Percentiles rank a stretch among this genome's conserved stretches.
Conservation (phyloP, 257 asterid species). For the Nicotiana paniculata region DNA sequence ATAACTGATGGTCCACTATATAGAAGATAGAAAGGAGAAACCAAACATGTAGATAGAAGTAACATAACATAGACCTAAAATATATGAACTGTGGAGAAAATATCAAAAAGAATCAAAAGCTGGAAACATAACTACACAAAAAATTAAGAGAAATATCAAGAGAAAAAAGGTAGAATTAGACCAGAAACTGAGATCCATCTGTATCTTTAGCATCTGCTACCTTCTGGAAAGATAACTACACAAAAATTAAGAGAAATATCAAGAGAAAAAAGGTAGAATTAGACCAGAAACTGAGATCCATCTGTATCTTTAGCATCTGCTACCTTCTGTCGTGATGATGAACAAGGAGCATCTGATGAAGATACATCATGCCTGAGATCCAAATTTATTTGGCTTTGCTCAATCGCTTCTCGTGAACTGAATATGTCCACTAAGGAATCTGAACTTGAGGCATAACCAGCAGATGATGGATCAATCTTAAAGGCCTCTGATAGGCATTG, state of each 20-base stretch:
- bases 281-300: constrained; percentile 26
- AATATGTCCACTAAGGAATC: constrained; percentile 63
- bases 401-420: constrained; percentile 25
- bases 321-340: constrained; percentile 28
- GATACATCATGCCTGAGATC: constrained; percentile 14
- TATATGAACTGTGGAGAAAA: background rate
- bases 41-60: background rate
- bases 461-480: constrained; percentile 52
- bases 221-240: background rate
- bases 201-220: constrained; percentile 14
- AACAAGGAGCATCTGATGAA: constrained; percentile 26
- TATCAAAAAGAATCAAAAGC: background rate
- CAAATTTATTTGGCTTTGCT: constrained; percentile 5
- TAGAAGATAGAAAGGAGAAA: background rate
- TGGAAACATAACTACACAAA: background rate
- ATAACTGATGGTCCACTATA: background rate
- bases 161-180: background rate
- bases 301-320: constrained; percentile 15
- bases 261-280: background rate
- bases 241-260: background rate
- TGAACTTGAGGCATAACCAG: constrained; percentile 18
- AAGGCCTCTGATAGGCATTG: constrained; percentile 74
- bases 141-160: background rate
- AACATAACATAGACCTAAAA: background rate
- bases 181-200: constrained; percentile 26